Percentiles rank a stretch among this genome's conserved stretches.
phyloP scores from a whole-genome alignment of 2,329 filamentous ascomycete genomes.

The Neofusicoccum parvum region DNA sequence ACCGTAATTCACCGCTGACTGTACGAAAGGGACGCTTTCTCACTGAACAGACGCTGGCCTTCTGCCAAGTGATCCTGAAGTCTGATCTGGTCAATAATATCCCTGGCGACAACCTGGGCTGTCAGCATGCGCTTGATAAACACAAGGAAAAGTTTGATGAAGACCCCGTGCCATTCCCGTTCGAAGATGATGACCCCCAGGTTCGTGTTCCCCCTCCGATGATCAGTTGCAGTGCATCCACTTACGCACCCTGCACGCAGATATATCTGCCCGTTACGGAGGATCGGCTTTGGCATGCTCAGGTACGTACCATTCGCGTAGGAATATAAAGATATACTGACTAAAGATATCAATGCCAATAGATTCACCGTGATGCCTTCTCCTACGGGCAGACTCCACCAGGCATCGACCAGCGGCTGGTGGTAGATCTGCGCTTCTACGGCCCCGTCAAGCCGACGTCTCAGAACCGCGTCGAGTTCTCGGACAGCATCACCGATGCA shows the following conservation, averaged over 20 bases:
- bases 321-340: no score
- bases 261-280: background rate
- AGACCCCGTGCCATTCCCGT: background rate
- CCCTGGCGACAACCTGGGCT: background rate
- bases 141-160: background rate
- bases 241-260: background rate
- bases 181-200: background rate
- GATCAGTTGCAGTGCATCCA: background rate
- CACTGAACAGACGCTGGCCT: conserved; percentile 26
- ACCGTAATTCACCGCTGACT: no score
- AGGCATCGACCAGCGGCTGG: conserved; percentile 26
- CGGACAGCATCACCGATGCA: conserved; percentile 24
- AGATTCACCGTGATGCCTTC: background rate
- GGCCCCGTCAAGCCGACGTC: conserved; percentile 23
- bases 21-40: background rate
- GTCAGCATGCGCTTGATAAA: background rate
- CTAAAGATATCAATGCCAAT: background rate
- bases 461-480: conserved; percentile 25
- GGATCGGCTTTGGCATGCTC: background rate
- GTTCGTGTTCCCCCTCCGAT: background rate
- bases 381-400: background rate
- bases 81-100: conserved; percentile 14
- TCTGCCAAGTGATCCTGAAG: conserved; percentile 32
- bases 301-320: background rate
- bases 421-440: conserved; percentile 29